Evolutionary conservation across 495 filamentous ascomycete genomes (phyloP).

Genomic region (Podospora sp.): DNA sequence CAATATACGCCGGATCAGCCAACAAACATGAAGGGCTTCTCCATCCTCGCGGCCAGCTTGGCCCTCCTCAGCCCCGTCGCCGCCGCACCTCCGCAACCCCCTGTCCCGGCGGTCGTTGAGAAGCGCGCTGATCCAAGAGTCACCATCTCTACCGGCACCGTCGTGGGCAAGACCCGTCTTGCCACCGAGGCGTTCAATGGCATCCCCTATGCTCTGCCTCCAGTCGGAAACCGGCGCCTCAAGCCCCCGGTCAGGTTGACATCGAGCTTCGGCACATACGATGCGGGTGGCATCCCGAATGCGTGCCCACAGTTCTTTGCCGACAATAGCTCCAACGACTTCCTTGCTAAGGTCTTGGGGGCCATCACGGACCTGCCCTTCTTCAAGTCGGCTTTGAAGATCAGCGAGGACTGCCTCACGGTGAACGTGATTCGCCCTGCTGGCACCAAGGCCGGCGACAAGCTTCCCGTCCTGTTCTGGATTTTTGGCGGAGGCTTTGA

Average conservation of each 20-base stretch:
- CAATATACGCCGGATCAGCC: conserved; percentile 2
- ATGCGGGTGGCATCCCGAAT: conserved; percentile 51
- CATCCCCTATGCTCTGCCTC: conserved; percentile 52
- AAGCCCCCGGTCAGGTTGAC: conserved; percentile 46
- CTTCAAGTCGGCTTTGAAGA: conserved; percentile 51
- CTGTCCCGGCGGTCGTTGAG: conserved; percentile 34
- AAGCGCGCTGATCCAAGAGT: conserved; percentile 51
- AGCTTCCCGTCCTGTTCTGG: conserved; percentile 72
- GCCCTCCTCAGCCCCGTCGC: conserved; percentile 31
- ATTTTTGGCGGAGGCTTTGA: conserved; percentile 76
- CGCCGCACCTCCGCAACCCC: conserved; percentile 38
- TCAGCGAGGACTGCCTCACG: conserved; percentile 69
- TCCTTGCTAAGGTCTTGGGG: conserved; percentile 54
- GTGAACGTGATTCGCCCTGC: conserved; percentile 66
- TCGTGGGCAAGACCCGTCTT: conserved; percentile 46
- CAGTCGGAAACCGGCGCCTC: conserved; percentile 46
- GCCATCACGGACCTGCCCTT: conserved; percentile 58
- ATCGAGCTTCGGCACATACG: conserved; percentile 49
- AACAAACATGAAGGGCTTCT: conserved; percentile 39
- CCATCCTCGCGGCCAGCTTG: conserved; percentile 25
- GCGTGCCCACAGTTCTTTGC: conserved; percentile 60
- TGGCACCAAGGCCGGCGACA: conserved; percentile 54
- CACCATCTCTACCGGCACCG: conserved; percentile 48
- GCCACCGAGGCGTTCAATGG: conserved; percentile 49
- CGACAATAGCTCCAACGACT: conserved; percentile 44